phyloP scores from a whole-genome alignment of 768 basidiomycete genomes.

The Mycena venus region DNA sequence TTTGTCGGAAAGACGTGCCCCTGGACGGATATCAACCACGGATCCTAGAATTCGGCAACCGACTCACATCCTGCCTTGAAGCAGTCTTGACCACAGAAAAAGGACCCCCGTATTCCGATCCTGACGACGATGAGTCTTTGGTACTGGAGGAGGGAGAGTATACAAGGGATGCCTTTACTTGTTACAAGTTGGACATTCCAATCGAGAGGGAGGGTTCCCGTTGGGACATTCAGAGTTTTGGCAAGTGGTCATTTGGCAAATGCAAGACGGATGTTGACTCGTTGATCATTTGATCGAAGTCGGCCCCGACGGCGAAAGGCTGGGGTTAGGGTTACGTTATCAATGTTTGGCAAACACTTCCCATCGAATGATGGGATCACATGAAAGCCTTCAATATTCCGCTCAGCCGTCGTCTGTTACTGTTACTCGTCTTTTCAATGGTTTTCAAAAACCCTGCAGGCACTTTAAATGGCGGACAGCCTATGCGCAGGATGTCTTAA shows the following conservation, averaged over 20 bases:
- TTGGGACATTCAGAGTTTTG: constrained; percentile 82
- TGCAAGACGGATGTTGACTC: too few species aligned
- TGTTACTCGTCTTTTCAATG: too few species aligned
- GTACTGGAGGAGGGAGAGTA: neutral
- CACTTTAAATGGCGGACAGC: too few species aligned
- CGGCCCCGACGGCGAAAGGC: too few species aligned
- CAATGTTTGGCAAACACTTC: too few species aligned
- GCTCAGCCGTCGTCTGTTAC: too few species aligned
- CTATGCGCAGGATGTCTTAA: too few species aligned
- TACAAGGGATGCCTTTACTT: constrained; percentile 64
- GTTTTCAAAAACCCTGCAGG: too few species aligned
- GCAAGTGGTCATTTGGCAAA: constrained; percentile 50
- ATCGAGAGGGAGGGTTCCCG: constrained; percentile 85
- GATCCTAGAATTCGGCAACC: constrained; percentile 25
- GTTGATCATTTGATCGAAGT: too few species aligned
- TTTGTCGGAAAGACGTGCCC: constrained; percentile 44
- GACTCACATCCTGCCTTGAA: constrained; percentile 94
- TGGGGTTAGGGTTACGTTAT: too few species aligned
- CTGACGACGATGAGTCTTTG: constrained; percentile 54
- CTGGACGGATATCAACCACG: constrained; percentile 40
- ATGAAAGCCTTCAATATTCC: too few species aligned
- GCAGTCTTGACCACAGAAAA: constrained; percentile 96
- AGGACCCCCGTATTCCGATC: constrained; percentile 85
- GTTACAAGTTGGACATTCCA: constrained; percentile 95
- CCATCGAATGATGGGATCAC: too few species aligned